These are phyloP conservation scores for Vishniacozyma victoriae DNA, from an alignment of 768 basidiomycete species.

Conservation along the genomic window DNA sequence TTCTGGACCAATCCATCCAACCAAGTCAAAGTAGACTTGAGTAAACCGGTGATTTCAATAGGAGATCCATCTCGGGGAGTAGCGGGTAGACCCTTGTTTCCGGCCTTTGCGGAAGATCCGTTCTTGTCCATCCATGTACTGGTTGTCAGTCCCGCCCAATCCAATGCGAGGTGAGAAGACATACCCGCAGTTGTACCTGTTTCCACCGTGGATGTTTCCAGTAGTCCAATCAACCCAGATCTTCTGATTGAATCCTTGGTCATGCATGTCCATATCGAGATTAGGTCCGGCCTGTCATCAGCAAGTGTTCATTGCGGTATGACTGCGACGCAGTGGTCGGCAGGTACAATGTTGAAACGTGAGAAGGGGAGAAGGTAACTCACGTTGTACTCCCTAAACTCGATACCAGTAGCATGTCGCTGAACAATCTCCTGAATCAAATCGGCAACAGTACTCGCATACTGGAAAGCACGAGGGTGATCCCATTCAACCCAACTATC, in stretches of 20 bases:
- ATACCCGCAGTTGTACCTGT: conserved; percentile 49
- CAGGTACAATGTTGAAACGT: not conserved
- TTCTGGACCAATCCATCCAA: conserved; percentile 59
- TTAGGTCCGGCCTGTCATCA: conserved; percentile 67
- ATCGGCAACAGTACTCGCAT: conserved; percentile 80
- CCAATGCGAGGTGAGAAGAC: conserved; percentile 4
- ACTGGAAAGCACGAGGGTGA: conserved; percentile 72
- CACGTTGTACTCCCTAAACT: conserved; percentile 84
- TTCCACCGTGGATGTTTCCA: conserved; percentile 84
- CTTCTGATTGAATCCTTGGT: conserved; percentile 86
- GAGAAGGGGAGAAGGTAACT: not conserved
- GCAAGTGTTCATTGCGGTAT: not conserved
- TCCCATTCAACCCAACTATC: conserved; percentile 93
- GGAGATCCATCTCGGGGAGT: conserved; percentile 95
- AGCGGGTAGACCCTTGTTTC: conserved; percentile 91
- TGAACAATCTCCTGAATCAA: conserved; percentile 94
- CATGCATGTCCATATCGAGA: conserved; percentile 94
- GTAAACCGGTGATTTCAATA: conserved; percentile 85
- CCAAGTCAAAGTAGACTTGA: conserved; percentile 92
- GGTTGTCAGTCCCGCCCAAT: not conserved
- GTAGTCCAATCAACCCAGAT: conserved; percentile 94
- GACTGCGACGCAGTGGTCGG: not conserved
- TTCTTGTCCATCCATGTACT: conserved; percentile 68
- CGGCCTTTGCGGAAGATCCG: conserved; percentile 86
- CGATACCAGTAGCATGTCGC: conserved; percentile 84